These are phyloP conservation scores for Termitomyces sp. DNA, from an alignment of 1,284 basidiomycete genomes.

Conservation along the genomic window DNA sequence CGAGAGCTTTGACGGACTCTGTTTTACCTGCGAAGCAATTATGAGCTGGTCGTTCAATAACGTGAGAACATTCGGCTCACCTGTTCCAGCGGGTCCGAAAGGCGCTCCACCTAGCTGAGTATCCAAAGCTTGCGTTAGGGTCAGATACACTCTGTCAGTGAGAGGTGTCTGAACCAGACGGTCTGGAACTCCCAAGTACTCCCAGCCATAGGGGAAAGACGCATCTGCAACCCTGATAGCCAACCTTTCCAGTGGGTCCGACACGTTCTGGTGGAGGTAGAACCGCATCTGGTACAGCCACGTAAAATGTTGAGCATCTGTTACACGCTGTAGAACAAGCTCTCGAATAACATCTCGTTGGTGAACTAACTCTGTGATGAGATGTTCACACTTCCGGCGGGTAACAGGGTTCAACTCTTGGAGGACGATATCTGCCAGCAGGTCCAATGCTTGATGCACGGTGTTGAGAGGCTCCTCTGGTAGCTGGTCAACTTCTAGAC, in stretches of 20 bases:
- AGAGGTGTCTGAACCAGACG: constrained; percentile 97
- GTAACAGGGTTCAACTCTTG: constrained; percentile 86
- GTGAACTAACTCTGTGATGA: constrained; percentile 98
- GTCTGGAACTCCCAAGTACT: constrained; percentile 96
- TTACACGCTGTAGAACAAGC: constrained; percentile 66
- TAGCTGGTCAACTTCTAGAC: constrained; percentile 52
- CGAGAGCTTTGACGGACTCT: constrained; percentile 98
- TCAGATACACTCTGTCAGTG: constrained; percentile 97
- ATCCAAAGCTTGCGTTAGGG: constrained; percentile 92
- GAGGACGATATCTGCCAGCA: constrained; percentile 93
- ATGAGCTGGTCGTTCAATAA: not conserved
- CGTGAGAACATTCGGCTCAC: constrained; percentile 34
- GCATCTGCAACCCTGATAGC: constrained; percentile 88
- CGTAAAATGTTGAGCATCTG: constrained; percentile 71
- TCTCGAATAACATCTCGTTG: constrained; percentile 91
- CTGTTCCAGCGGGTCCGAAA: constrained; percentile 98
- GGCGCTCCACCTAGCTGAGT: constrained; percentile 95
- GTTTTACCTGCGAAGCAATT: constrained; percentile 72
- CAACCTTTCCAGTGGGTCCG: constrained; percentile 78
- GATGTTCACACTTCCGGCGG: constrained; percentile 95
- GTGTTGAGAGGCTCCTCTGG: constrained; percentile 72
- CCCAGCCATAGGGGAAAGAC: constrained; percentile 95
- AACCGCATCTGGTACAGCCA: constrained; percentile 99
- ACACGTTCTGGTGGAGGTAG: constrained; percentile 72
- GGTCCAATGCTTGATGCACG: constrained; percentile 80